Conservation (phyloP, 306 rosid genomes). For the Parietaria judaica region DNA sequence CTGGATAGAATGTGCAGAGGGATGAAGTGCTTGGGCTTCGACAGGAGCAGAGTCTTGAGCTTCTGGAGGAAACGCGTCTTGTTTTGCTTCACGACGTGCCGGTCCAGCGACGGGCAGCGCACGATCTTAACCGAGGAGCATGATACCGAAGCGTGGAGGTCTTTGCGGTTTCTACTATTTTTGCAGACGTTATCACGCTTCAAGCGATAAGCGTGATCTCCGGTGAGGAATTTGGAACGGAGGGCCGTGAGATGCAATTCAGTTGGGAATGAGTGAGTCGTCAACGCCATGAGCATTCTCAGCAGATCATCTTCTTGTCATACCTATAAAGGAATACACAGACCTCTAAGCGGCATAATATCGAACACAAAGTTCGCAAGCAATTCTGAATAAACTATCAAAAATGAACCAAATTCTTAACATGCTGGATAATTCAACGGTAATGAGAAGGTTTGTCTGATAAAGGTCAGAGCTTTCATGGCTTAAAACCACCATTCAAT, state of each 20-base stretch:
- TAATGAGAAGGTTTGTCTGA: too few relatives aligned
- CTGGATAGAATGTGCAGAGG: constrained; percentile 65
- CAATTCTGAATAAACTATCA: too few relatives aligned
- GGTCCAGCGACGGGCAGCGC: constrained; percentile 56
- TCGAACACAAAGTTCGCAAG: too few relatives aligned
- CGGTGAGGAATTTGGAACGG: constrained; percentile 34
- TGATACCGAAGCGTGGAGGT: constrained; percentile 28
- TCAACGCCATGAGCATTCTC: too few relatives aligned
- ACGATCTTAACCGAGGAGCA: constrained; percentile 64
- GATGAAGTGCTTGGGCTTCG: constrained; percentile 76
- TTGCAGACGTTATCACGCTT: constrained; percentile 15
- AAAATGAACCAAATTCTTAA: too few relatives aligned
- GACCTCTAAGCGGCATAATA: too few relatives aligned
- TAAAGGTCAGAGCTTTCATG: too few relatives aligned
- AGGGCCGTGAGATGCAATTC: constrained; percentile 23
- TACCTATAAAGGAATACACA: too few relatives aligned
- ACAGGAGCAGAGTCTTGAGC: constrained; percentile 69
- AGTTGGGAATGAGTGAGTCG: too few relatives aligned
- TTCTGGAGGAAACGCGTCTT: constrained; percentile 72
- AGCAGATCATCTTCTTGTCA: too few relatives aligned
- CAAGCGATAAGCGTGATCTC: constrained; percentile 17
- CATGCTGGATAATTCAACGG: too few relatives aligned
- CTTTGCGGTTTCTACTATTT: constrained; percentile 1
- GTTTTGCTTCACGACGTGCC: constrained; percentile 59
- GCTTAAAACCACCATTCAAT: too few relatives aligned